Base-by-base conservation (phyloP, 768 basidiomycete genomes). In the Rhizopogon vulgaris region DNA sequence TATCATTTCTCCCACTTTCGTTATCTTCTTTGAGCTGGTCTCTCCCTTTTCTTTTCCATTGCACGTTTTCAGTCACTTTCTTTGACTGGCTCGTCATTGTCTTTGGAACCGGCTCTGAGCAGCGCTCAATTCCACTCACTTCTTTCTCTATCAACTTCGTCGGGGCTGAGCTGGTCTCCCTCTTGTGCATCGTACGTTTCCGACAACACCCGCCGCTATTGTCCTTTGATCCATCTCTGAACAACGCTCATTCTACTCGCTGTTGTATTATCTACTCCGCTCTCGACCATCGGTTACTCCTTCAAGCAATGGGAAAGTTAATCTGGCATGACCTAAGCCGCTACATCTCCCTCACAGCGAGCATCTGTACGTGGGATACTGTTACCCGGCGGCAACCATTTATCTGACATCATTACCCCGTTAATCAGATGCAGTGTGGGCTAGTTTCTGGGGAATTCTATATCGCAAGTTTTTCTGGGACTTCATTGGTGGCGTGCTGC, bases 381-480 rank as follows among this genome's bases (percentile, higher is more conserved):
- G 25, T 50, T 39, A 56, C 49, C 39, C 52, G 41, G 12, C 32
- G 18, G 8, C 17, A 30, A 17, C 17, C 10, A 27, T 49, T 56
- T 27, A 51, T 53, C 58, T 56, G 52, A 57, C 52, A 46, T 28
- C 28, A 40, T 34, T 0, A 37, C 41, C 28, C 25, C 8, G 7
- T 32, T 24, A 34, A 48, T 34, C 55, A 91, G 90, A 90, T 65
- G 79, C 83, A 52, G 72, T 91, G 10, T 91, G 89, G 90, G 84
- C 87, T 12, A 74, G 79, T 30, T 84, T 88, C 70, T 94, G 80
- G 71, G 93, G 83, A 15, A 66, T 94, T 12, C 73, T 86, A 60
- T 93, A 83, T 72, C 88, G 91, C 69, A 95, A 95, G 73, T 95
- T 91, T 79, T 94, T 95, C 72, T 95, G 90, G 88, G 94, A 95